phyloP scores from a whole-genome alignment of 495 filamentous ascomycete species.

The Penicillium steckii region DNA sequence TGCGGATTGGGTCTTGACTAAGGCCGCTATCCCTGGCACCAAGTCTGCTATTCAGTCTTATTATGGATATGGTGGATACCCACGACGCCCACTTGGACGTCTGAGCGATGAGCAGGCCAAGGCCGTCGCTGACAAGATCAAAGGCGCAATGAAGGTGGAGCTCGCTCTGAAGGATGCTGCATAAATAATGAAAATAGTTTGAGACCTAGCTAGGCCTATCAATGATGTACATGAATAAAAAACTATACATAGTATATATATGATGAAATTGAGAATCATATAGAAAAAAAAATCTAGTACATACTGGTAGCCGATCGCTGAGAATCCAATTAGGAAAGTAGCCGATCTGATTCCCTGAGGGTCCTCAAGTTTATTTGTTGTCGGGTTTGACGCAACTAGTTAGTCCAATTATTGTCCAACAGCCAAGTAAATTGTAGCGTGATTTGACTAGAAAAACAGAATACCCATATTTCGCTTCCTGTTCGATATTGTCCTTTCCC shows the following conservation, averaged over 20 bases:
- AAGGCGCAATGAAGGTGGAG: constrained; percentile 69
- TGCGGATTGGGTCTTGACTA: constrained; percentile 85
- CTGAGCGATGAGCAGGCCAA: constrained; percentile 54
- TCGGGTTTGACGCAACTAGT: neutral
- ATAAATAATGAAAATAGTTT: constrained; percentile 10
- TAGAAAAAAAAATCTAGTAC: too few species aligned
- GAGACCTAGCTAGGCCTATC: neutral
- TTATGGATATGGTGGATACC: constrained; percentile 81
- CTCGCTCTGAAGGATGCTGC: constrained; percentile 42
- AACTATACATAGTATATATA: neutral
- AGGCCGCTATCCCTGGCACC: constrained; percentile 81
- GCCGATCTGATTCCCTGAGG: neutral
- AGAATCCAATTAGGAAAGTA: neutral
- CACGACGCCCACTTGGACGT: constrained; percentile 69
- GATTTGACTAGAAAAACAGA: neutral
- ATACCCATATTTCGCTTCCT: neutral
- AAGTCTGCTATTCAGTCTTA: constrained; percentile 82
- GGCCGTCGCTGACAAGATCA: constrained; percentile 59
- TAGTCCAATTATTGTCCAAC: too few species aligned
- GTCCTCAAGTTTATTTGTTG: neutral
- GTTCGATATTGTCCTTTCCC: neutral
- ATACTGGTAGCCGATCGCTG: neutral
- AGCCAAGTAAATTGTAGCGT: too few species aligned
- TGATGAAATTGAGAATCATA: neutral
- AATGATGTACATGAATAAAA: constrained; percentile 5